Percentiles rank a stretch among this genome's conserved stretches.
These are phyloP conservation scores for Clathrospora elynae DNA, from an alignment of 2,329 filamentous ascomycete species.

Conservation along the genomic window DNA sequence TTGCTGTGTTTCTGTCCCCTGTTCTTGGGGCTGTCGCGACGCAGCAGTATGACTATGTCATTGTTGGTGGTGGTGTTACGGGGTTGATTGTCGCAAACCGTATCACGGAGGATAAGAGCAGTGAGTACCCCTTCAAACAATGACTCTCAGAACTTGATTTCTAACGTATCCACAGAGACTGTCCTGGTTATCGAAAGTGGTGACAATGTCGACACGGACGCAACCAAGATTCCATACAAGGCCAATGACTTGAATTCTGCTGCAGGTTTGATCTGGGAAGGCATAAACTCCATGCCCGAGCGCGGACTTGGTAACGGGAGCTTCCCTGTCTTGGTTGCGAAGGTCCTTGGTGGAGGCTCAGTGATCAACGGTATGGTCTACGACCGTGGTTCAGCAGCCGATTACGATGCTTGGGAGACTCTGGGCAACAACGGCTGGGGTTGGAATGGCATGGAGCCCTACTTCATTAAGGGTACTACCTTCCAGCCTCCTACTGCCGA, in stretches of 20 bases:
- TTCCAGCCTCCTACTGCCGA: constrained; percentile 31
- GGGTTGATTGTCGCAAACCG: constrained; percentile 39
- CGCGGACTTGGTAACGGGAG: constrained; percentile 28
- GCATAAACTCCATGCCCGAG: constrained; percentile 29
- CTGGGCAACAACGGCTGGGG: constrained; percentile 66
- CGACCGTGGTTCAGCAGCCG: constrained; percentile 39
- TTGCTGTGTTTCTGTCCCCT: constrained; percentile 28
- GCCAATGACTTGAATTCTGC: constrained; percentile 32
- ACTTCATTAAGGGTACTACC: constrained; percentile 37
- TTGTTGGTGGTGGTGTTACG: constrained; percentile 40
- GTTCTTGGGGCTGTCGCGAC: constrained; percentile 19
- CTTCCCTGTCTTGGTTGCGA: constrained; percentile 32
- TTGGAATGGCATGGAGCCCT: constrained; percentile 54
- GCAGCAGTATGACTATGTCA: constrained; percentile 38
- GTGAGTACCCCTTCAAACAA: constrained; percentile 17
- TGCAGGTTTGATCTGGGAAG: constrained; percentile 28
- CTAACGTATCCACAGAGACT: constrained; percentile 22
- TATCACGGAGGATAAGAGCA: constrained; percentile 30
- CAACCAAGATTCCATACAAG: constrained; percentile 35
- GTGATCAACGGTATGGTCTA: constrained; percentile 48
- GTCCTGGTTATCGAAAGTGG: constrained; percentile 37
- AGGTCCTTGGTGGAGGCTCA: constrained; percentile 36
- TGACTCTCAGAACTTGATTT: neutral
- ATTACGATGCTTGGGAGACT: constrained; percentile 60
- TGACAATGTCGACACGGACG: constrained; percentile 29